Evolutionary conservation across 1,139 yeast species (phyloP).

Genomic region (Entelexis sorbosivorans): DNA sequence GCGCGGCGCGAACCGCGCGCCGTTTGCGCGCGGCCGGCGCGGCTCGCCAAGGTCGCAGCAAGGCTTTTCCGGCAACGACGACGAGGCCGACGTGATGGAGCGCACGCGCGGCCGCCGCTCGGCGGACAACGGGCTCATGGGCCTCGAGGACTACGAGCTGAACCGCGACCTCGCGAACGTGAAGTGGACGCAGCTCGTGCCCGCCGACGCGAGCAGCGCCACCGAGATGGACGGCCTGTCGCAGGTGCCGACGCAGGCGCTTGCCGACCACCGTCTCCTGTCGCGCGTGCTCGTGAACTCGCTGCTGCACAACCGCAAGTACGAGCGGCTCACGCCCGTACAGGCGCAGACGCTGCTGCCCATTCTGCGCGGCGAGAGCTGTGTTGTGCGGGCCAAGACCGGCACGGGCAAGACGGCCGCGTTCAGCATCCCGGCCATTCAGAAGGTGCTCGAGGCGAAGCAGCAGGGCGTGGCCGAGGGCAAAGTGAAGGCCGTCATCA

Average conservation of each 20-base stretch:
- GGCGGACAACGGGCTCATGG: slow-evolving; percentile 29
- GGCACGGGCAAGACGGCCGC: slow-evolving; percentile 95
- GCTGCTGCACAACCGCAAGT: slow-evolving; percentile 28
- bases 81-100: slow-evolving; percentile 8
- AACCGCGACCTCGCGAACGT: slow-evolving; percentile 20
- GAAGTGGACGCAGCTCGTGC: slow-evolving; percentile 21
- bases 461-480: slow-evolving; percentile 27
- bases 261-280: slow-evolving; percentile 28
- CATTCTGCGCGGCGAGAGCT: slow-evolving; percentile 45
- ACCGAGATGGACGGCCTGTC: slow-evolving; percentile 23
- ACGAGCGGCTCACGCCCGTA: slow-evolving; percentile 54
- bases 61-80: background rate
- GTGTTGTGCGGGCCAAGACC: slow-evolving; percentile 83
- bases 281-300: slow-evolving; percentile 31
- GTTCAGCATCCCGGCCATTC: slow-evolving; percentile 68
- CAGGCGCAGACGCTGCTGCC: slow-evolving; percentile 67
- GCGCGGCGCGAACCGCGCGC: background rate
- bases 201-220: slow-evolving; percentile 7
- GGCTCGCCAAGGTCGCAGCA: background rate
- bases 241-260: slow-evolving; percentile 26
- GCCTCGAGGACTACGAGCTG: slow-evolving; percentile 28
- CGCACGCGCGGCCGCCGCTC: slow-evolving; percentile 6
- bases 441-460: slow-evolving; percentile 38
- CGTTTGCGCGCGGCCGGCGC: too few relatives aligned
- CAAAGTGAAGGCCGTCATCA: slow-evolving; percentile 45